A percentile compares a stretch with the other conserved stretches of the same genome.
Conservation (phyloP, 345 rosid species). For the Gossypium raimondii region DNA sequence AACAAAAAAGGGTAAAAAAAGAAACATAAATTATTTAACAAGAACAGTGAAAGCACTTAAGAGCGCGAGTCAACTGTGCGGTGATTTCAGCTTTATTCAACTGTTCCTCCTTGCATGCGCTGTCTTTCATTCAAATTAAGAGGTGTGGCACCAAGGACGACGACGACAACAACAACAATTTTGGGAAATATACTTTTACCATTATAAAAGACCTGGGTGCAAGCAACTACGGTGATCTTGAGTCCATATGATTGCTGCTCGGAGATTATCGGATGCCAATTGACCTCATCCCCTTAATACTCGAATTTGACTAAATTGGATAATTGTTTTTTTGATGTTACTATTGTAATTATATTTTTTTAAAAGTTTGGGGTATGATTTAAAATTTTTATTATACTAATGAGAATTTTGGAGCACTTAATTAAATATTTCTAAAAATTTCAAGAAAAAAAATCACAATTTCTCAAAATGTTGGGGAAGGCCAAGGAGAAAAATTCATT, state of each 20-base stretch:
- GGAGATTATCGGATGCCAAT: conserved; percentile 11
- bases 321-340: too few species aligned
- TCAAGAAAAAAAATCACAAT: too few species aligned
- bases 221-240: neutral
- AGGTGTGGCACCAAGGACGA: neutral
- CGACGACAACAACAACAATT: neutral
- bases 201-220: neutral
- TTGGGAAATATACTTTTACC: neutral
- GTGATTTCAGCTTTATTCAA: conserved; percentile 5
- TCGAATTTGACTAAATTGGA: too few species aligned
- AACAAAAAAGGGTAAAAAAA: neutral
- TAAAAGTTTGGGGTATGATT: too few species aligned
- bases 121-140: conserved; percentile 11
- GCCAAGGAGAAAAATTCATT: too few species aligned
- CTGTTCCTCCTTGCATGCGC: neutral
- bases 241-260: neutral
- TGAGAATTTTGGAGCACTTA: too few species aligned
- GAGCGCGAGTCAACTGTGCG: neutral
- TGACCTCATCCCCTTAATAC: neutral
- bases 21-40: neutral
- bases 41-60: conserved; percentile 4
- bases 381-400: too few species aligned
- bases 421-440: too few species aligned
- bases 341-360: too few species aligned
- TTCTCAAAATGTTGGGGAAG: too few species aligned